A percentile compares a stretch with the other conserved stretches of the same genome.
These are phyloP conservation scores for Entelexis paramagnoliae DNA, from an alignment of 1,139 yeast species.

Conservation along the genomic window DNA sequence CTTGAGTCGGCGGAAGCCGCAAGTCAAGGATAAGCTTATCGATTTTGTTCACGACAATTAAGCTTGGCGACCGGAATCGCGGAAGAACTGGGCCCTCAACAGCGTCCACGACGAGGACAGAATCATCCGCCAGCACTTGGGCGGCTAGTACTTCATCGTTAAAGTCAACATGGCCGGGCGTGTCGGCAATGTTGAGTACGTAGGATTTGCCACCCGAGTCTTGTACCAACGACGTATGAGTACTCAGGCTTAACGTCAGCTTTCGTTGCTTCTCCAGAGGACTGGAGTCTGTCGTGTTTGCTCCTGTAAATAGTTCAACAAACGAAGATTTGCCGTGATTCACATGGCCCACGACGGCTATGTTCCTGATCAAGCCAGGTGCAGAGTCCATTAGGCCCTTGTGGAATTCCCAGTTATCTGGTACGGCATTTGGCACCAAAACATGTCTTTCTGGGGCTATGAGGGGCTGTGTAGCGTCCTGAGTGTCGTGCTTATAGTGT, in stretches of 20 bases:
- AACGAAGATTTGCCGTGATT: conserved; percentile 85
- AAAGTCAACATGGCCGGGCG: conserved; percentile 89
- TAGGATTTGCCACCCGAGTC: conserved; percentile 48
- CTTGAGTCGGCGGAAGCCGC: conserved; percentile 61
- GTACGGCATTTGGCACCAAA: neutral
- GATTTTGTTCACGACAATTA: conserved; percentile 65
- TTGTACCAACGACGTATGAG: conserved; percentile 53
- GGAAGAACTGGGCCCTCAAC: conserved; percentile 66
- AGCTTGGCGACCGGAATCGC: conserved; percentile 44
- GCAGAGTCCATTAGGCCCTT: conserved; percentile 37
- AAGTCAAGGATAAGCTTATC: conserved; percentile 76
- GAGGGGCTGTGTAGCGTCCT: conserved; percentile 23
- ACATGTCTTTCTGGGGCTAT: neutral
- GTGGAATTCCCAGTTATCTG: conserved; percentile 43
- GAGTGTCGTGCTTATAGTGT: conserved; percentile 47
- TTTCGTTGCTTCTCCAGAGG: conserved; percentile 58
- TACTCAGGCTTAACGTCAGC: conserved; percentile 52
- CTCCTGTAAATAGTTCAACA: conserved; percentile 37
- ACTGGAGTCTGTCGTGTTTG: conserved; percentile 46
- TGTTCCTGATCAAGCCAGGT: conserved; percentile 62
- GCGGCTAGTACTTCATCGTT: conserved; percentile 60
- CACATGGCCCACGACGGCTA: conserved; percentile 71
- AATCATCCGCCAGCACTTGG: conserved; percentile 53
- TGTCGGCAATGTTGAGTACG: conserved; percentile 57
- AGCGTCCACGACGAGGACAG: conserved; percentile 64